Conservation (phyloP, 1,284 basidiomycete genomes). For the Bondarzewia mesenterica region DNA sequence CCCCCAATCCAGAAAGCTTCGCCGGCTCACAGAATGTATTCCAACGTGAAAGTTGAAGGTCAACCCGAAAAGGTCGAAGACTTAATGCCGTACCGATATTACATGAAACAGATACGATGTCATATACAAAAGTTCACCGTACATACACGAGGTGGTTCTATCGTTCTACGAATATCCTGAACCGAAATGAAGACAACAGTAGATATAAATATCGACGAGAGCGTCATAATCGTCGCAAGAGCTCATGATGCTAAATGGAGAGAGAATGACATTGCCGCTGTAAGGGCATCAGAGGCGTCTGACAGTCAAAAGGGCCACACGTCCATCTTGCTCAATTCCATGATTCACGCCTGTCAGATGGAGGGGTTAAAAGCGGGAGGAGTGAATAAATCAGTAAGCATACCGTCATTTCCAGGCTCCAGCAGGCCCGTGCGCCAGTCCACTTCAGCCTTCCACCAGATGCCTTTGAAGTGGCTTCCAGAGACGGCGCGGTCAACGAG, state of each 20-base stretch:
- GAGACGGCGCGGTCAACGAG: slow-evolving; percentile 56
- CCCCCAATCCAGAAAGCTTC: no score
- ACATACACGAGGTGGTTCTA: neutral
- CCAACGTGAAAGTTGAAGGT: no score
- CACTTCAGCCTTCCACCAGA: slow-evolving; percentile 65
- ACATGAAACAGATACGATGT: neutral
- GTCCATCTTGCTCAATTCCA: slow-evolving; percentile 69
- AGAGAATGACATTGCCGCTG: no score
- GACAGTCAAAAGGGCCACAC: slow-evolving; percentile 69
- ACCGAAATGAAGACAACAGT: no score
- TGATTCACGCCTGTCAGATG: slow-evolving; percentile 60
- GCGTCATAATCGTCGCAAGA: no score
- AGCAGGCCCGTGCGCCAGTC: slow-evolving; percentile 65
- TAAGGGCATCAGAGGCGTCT: slow-evolving; percentile 26
- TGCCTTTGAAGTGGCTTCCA: slow-evolving; percentile 49
- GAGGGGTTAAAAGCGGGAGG: neutral
- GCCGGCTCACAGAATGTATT: no score
- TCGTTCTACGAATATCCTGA: neutral
- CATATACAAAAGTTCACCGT: neutral
- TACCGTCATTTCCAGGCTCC: slow-evolving; percentile 56
- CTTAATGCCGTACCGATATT: no score
- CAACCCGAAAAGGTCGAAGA: no score
- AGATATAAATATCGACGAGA: no score
- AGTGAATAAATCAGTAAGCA: slow-evolving; percentile 10
- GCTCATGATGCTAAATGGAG: no score